A percentile compares a stretch with the other conserved stretches of the same genome.
phyloP scores from a whole-genome alignment of 1,139 yeast species.

The Maudiozyma humilis region DNA sequence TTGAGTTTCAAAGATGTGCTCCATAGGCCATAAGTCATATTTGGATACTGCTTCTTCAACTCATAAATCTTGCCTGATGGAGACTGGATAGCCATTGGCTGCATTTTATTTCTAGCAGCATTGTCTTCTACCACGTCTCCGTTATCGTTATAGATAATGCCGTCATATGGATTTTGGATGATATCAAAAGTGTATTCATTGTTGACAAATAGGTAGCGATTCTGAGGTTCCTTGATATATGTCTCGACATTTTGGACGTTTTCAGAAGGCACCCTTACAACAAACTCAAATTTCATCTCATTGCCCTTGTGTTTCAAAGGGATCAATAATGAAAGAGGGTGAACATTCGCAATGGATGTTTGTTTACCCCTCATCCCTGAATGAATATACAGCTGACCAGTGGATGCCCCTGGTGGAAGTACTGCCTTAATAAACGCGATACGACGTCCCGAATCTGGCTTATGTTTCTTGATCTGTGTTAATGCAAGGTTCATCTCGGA shows the following conservation, averaged over 20 bases:
- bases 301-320: conserved; percentile 73
- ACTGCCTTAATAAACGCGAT: conserved; percentile 73
- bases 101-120: conserved; percentile 32
- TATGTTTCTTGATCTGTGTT: conserved; percentile 69
- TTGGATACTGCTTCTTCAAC: conserved; percentile 42
- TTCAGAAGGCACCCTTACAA: conserved; percentile 63
- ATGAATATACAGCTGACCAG: conserved; percentile 70
- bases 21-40: conserved; percentile 47
- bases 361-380: conserved; percentile 63
- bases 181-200: conserved; percentile 59
- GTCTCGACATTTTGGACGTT: conserved; percentile 65
- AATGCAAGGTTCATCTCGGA: conserved; percentile 49
- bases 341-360: conserved; percentile 50
- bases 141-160: conserved; percentile 37
- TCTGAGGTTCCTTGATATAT: conserved; percentile 80
- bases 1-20: conserved; percentile 50
- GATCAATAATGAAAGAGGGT: conserved; percentile 65
- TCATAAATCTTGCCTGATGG: conserved; percentile 77
- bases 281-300: conserved; percentile 53
- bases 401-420: conserved; percentile 56
- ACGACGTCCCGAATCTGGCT: conserved; percentile 40
- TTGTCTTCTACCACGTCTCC: conserved; percentile 23
- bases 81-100: conserved; percentile 62
- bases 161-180: conserved; percentile 55
- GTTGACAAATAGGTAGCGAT: conserved; percentile 47